Conservation (phyloP, 192 early-diverging fungal species). For the Podila epigama region DNA sequence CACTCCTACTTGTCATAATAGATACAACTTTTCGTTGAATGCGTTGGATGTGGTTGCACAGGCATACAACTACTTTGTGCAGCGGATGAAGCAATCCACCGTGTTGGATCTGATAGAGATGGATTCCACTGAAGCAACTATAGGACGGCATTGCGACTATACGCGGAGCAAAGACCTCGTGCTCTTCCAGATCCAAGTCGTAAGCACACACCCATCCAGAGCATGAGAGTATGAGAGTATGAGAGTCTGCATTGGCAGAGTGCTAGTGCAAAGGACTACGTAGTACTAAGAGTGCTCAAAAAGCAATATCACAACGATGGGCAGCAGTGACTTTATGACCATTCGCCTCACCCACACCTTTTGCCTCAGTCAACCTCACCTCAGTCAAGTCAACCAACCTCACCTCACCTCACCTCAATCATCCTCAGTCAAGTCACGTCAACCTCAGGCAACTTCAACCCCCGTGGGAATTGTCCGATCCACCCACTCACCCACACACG, state of each 20-base stretch:
- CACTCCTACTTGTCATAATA: neutral
- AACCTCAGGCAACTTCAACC: no score
- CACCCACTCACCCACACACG: neutral
- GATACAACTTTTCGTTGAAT: constrained; percentile 38
- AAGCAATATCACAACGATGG: neutral
- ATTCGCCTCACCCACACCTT: no score
- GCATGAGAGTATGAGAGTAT: no score
- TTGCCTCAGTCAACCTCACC: no score
- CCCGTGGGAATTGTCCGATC: neutral
- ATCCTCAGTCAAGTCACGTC: no score
- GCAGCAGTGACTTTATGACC: no score
- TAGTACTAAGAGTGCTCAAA: no score
- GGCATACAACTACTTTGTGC: constrained; percentile 37
- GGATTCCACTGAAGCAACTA: constrained; percentile 1
- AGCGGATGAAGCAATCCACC: constrained; percentile 3
- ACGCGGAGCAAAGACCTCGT: constrained; percentile 29
- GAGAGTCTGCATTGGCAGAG: no score
- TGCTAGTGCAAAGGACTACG: no score
- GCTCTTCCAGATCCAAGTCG: neutral
- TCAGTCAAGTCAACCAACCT: no score
- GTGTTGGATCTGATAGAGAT: constrained; percentile 10
- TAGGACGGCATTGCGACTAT: constrained; percentile 26
- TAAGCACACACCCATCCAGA: neutral
- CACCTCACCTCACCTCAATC: no score
- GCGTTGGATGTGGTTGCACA: constrained; percentile 33